Conservation (phyloP, 257 asterid species). For the Verbascum thapsus region DNA sequence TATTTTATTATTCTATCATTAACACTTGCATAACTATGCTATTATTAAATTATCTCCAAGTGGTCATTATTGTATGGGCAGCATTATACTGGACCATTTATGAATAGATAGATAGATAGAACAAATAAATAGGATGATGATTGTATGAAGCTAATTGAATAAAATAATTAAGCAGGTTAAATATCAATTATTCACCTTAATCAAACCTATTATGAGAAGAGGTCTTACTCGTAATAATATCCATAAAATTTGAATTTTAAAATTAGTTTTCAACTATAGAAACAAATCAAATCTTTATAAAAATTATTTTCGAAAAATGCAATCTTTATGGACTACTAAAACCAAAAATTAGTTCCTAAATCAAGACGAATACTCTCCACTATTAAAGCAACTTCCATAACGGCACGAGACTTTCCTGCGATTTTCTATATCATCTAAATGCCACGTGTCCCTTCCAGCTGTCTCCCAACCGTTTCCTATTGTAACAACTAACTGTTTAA, state of each 20-base stretch:
- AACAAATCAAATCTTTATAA: neutral
- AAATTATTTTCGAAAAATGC: neutral
- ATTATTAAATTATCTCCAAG: too few species aligned
- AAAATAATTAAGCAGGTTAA: too few species aligned
- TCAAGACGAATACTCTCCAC: neutral
- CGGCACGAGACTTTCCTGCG: constrained; percentile 41
- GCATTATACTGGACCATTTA: too few species aligned
- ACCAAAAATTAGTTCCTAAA: constrained; percentile 1
- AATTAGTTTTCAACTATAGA: constrained; percentile 14
- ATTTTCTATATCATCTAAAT: constrained; percentile 12
- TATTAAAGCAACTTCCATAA: constrained; percentile 46
- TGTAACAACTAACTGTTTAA: constrained; percentile 40
- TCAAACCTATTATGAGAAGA: too few species aligned
- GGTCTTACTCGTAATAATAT: too few species aligned
- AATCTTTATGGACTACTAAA: constrained; percentile 27
- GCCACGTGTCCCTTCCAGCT: constrained; percentile 40
- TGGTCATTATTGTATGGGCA: too few species aligned
- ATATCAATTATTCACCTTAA: too few species aligned
- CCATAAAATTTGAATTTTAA: constrained; percentile 33
- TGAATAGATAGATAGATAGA: too few species aligned
- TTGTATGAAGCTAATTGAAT: too few species aligned
- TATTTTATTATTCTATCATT: neutral
- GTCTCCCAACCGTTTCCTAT: constrained; percentile 30
- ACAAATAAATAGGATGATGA: too few species aligned
- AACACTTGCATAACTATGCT: too few species aligned